Conservation (phyloP, 2,329 filamentous ascomycete genomes). For the Cytospora leucostoma region DNA sequence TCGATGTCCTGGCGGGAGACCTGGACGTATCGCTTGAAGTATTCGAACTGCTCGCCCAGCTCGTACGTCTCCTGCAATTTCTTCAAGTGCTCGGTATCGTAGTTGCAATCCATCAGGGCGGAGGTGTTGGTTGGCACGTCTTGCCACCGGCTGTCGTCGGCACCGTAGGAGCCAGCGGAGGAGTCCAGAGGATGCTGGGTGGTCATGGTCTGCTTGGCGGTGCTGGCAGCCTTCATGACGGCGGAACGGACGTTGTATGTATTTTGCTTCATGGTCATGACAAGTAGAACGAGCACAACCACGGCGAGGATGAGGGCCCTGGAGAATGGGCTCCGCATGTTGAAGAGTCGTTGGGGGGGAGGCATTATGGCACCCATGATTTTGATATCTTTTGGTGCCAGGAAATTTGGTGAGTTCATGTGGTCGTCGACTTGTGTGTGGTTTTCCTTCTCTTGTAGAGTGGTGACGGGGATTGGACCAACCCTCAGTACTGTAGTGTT, state of each 20-base stretch:
- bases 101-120: slow-evolving; percentile 52
- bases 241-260: slow-evolving; percentile 44
- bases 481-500: slow-evolving; percentile 19
- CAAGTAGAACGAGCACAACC: slow-evolving; percentile 46
- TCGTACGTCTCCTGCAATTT: slow-evolving; percentile 49
- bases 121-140: slow-evolving; percentile 38
- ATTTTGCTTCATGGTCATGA: slow-evolving; percentile 45
- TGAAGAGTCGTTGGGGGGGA: slow-evolving; percentile 44
- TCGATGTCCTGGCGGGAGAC: slow-evolving; percentile 52
- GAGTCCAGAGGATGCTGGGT: slow-evolving; percentile 34
- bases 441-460: slow-evolving; percentile 3
- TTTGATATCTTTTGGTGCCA: slow-evolving; percentile 27
- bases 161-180: slow-evolving; percentile 47
- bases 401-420: slow-evolving; percentile 27
- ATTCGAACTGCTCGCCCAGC: slow-evolving; percentile 54
- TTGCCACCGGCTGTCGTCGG: slow-evolving; percentile 22
- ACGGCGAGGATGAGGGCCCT: slow-evolving; percentile 48
- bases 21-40: slow-evolving; percentile 57
- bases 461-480: slow-evolving; percentile 23
- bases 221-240: slow-evolving; percentile 44
- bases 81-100: slow-evolving; percentile 50
- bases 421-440: slow-evolving; percentile 22
- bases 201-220: slow-evolving; percentile 36
- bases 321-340: slow-evolving; percentile 51
- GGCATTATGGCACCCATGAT: slow-evolving; percentile 29